Conservation (phyloP, 1,284 basidiomycete species). For the Microbotryum intermedium region DNA sequence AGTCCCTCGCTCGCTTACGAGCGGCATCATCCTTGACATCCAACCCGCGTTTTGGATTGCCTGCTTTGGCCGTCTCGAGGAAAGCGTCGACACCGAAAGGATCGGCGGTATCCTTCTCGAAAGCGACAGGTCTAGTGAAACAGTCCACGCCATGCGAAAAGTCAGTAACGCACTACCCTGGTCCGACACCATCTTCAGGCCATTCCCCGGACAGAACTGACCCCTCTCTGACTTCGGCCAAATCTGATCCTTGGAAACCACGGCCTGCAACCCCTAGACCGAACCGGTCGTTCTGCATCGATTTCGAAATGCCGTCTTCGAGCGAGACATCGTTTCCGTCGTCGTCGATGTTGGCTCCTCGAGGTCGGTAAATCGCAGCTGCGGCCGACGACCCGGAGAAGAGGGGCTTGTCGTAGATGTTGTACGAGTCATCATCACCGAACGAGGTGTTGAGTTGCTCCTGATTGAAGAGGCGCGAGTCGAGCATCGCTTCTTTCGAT, state of each 20-base stretch:
- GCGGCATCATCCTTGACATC: slow-evolving; percentile 29
- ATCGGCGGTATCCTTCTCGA: slow-evolving; percentile 92
- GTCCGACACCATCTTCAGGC: no score
- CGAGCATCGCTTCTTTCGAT: slow-evolving; percentile 92
- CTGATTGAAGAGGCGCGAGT: slow-evolving; percentile 94
- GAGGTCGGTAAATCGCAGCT: slow-evolving; percentile 93
- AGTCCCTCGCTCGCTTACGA: slow-evolving; percentile 23
- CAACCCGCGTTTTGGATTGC: slow-evolving; percentile 63
- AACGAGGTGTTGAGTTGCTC: slow-evolving; percentile 74
- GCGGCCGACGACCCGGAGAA: slow-evolving; percentile 94
- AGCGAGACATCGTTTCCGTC: slow-evolving; percentile 76
- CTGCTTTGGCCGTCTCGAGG: slow-evolving; percentile 86
- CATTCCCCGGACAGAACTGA: slow-evolving; percentile 5
- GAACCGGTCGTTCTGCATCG: slow-evolving; percentile 89
- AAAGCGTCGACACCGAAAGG: slow-evolving; percentile 98
- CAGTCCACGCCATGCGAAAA: neutral
- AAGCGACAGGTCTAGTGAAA: slow-evolving; percentile 74
- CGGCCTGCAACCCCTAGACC: slow-evolving; percentile 69
- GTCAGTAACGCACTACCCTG: no score
- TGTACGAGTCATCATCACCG: slow-evolving; percentile 87
- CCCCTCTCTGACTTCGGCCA: slow-evolving; percentile 58
- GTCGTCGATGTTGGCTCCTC: slow-evolving; percentile 57
- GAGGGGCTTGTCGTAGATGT: slow-evolving; percentile 85
- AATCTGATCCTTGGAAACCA: slow-evolving; percentile 79
- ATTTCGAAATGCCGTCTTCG: slow-evolving; percentile 82